These are phyloP conservation scores for Kazachstania martiniae DNA, from an alignment of 805 yeast species.

Conservation along the genomic window DNA sequence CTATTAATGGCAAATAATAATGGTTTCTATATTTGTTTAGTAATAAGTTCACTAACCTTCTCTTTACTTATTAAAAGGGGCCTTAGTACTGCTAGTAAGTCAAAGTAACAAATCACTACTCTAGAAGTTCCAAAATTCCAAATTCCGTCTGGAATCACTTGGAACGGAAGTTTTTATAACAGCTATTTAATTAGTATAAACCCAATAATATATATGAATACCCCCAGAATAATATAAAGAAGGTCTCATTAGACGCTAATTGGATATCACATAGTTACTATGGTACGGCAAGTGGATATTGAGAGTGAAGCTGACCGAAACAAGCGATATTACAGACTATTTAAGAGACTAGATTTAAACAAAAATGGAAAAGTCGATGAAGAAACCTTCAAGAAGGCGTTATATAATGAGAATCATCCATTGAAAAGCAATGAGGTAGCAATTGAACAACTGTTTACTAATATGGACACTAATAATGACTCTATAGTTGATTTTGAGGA, in stretches of 20 bases:
- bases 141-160: too few species aligned
- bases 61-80: neutral
- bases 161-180: too few species aligned
- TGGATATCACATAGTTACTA: too few species aligned
- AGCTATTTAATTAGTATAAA: too few species aligned
- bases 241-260: too few species aligned
- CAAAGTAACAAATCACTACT: too few species aligned
- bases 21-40: too few species aligned
- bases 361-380: constrained; percentile 30
- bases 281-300: constrained; percentile 1
- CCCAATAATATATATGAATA: too few species aligned
- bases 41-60: neutral
- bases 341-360: constrained; percentile 34
- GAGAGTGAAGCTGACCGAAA: constrained; percentile 15
- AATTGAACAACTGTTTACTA: constrained; percentile 42
- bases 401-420: constrained; percentile 47
- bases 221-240: too few species aligned
- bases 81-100: too few species aligned
- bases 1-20: too few species aligned
- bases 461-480: constrained; percentile 51
- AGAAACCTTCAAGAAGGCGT: constrained; percentile 30
- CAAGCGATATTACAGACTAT: constrained; percentile 32
- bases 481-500: constrained; percentile 49
- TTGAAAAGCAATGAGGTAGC: constrained; percentile 50
- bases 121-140: too few species aligned